Conservation (phyloP, 2,329 filamentous ascomycete species). For the Hypoxylon sp. region DNA sequence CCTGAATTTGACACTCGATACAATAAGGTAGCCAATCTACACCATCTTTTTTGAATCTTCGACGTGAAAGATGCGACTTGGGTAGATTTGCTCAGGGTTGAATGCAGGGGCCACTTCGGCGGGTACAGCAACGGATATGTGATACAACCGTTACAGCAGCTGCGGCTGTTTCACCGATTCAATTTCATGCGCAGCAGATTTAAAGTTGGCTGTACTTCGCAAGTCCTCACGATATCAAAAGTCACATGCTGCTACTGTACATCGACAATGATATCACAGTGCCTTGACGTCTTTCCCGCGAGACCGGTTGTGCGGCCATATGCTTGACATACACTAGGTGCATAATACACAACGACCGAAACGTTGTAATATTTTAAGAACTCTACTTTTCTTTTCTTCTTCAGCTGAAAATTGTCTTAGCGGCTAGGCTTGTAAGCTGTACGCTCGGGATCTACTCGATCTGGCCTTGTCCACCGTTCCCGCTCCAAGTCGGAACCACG, state of each 20-base stretch:
- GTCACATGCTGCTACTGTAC: too few species aligned
- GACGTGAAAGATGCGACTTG: slow-evolving; percentile 23
- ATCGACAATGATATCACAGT: slow-evolving; percentile 20
- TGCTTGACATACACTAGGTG: slow-evolving; percentile 4
- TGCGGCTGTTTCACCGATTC: slow-evolving; percentile 34
- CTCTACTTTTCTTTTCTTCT: too few species aligned
- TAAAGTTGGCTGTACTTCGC: neutral
- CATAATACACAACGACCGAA: too few species aligned
- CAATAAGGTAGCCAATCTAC: neutral
- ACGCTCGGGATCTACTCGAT: slow-evolving; percentile 33
- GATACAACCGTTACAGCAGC: slow-evolving; percentile 37
- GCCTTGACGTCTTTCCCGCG: slow-evolving; percentile 14
- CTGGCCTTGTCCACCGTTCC: slow-evolving; percentile 38
- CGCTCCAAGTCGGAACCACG: slow-evolving; percentile 30
- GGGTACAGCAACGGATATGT: slow-evolving; percentile 33
- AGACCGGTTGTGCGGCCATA: slow-evolving; percentile 13
- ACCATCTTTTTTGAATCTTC: slow-evolving; percentile 18
- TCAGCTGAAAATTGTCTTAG: slow-evolving; percentile 19
- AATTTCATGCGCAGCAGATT: slow-evolving; percentile 29
- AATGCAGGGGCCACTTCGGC: slow-evolving; percentile 29
- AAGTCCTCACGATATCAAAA: slow-evolving; percentile 19
- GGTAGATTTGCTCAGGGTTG: slow-evolving; percentile 25
- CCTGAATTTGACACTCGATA: slow-evolving; percentile 19
- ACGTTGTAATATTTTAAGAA: neutral
- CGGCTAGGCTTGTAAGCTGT: slow-evolving; percentile 14